These are phyloP conservation scores for Plectosphaerella plurivora DNA, from an alignment of 2,329 filamentous ascomycete species.

Conservation along the genomic window DNA sequence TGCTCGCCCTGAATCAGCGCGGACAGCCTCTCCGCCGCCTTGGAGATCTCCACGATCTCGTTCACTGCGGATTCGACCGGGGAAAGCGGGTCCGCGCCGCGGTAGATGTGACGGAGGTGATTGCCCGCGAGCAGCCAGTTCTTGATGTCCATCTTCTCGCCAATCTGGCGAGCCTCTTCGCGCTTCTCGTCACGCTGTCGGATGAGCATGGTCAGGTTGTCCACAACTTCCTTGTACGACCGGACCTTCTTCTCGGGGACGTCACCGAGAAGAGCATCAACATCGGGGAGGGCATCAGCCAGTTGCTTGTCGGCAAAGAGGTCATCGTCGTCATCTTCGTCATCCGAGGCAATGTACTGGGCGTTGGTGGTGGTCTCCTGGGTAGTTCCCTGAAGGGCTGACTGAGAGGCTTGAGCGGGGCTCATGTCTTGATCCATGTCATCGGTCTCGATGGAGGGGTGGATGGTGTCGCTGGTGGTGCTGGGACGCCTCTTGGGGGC, in stretches of 20 bases:
- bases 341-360: too few relatives aligned
- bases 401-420: too few relatives aligned
- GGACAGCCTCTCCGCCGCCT: background rate
- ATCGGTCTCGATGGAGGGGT: too few relatives aligned
- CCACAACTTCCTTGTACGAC: background rate
- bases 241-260: background rate
- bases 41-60: background rate
- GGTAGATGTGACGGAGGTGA: background rate
- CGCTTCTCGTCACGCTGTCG: background rate
- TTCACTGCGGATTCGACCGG: background rate
- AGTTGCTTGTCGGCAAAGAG: too few relatives aligned
- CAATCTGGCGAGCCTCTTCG: background rate
- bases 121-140: background rate
- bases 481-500: too few relatives aligned
- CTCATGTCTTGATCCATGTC: too few relatives aligned
- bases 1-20: background rate
- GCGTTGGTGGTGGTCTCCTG: too few relatives aligned
- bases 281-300: background rate
- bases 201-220: background rate
- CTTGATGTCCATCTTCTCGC: background rate
- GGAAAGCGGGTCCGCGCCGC: background rate
- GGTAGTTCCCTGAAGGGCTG: too few relatives aligned
- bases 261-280: background rate
- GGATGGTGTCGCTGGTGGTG: too few relatives aligned
- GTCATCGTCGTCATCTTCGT: too few relatives aligned